These are phyloP conservation scores for Fraxinus sp. DNA, from an alignment of 305 asterid species.

Conservation along the genomic window DNA sequence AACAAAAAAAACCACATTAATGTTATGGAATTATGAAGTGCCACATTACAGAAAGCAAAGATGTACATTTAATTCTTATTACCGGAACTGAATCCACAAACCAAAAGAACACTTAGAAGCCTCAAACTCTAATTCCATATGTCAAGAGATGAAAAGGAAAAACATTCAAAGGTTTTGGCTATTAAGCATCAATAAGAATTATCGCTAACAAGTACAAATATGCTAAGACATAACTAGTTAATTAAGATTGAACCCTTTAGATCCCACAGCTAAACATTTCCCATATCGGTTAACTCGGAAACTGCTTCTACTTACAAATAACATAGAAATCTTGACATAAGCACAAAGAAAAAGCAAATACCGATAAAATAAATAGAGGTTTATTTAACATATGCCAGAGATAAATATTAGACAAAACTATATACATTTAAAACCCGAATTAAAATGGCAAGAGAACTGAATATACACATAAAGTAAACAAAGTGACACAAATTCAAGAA, in stretches of 20 bases:
- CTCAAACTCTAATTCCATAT: slow-evolving; percentile 1
- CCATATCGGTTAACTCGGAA: not conserved
- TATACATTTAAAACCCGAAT: too few relatives aligned
- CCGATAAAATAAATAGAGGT: too few relatives aligned
- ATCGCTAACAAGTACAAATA: not conserved
- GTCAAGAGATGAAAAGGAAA: not conserved
- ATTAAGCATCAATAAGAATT: not conserved
- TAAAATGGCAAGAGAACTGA: too few relatives aligned
- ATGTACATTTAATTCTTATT: slow-evolving; percentile 39
- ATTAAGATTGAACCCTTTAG: not conserved
- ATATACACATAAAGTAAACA: too few relatives aligned
- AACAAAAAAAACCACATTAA: too few relatives aligned
- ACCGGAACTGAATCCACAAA: slow-evolving; percentile 74
- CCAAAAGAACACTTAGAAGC: not conserved
- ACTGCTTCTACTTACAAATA: not conserved
- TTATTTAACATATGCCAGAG: too few relatives aligned
- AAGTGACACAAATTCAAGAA: too few relatives aligned
- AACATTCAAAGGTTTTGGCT: not conserved
- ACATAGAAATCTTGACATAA: not conserved
- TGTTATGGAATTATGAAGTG: too few relatives aligned
- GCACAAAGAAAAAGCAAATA: not conserved
- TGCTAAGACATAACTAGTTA: not conserved
- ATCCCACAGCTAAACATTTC: not conserved
- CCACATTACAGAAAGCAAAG: too few relatives aligned
- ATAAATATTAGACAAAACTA: too few relatives aligned